Evolutionary conservation across 2,329 filamentous ascomycete species (phyloP).

Genomic region (Cylindrodendrum hubeiense): DNA sequence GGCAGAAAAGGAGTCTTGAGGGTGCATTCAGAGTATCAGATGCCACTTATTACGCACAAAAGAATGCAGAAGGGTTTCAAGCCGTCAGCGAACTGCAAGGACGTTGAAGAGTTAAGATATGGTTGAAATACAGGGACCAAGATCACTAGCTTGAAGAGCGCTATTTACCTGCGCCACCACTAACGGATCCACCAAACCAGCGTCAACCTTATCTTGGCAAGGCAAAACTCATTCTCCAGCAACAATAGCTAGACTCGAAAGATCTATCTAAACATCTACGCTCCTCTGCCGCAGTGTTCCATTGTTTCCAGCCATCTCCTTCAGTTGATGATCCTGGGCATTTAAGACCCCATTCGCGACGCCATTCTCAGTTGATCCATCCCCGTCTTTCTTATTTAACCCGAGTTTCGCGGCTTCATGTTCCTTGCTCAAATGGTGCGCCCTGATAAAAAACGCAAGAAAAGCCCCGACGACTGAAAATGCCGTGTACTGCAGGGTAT

Average conservation of each 20-base stretch:
- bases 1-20: too few relatives aligned
- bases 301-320: not conserved
- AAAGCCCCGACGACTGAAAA: conserved; percentile 32
- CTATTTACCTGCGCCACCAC: not conserved
- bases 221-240: not conserved
- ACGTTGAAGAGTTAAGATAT: not conserved
- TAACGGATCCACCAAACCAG: not conserved
- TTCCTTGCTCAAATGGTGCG: conserved; percentile 38
- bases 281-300: not conserved
- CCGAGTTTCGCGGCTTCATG: conserved; percentile 37
- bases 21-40: not conserved
- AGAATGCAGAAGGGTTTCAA: not conserved
- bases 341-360: not conserved
- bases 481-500: conserved; percentile 32
- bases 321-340: not conserved
- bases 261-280: not conserved
- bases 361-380: not conserved
- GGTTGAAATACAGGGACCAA: not conserved
- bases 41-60: not conserved
- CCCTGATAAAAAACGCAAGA: conserved; percentile 37
- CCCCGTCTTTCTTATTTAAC: not conserved
- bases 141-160: not conserved
- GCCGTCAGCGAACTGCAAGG: not conserved
- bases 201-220: not conserved
- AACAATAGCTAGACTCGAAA: not conserved